Evolutionary conservation across 495 filamentous ascomycete genomes (phyloP), one percentile per base, ranked within the genome.

Genomic region (Acidomyces sp.): DNA sequence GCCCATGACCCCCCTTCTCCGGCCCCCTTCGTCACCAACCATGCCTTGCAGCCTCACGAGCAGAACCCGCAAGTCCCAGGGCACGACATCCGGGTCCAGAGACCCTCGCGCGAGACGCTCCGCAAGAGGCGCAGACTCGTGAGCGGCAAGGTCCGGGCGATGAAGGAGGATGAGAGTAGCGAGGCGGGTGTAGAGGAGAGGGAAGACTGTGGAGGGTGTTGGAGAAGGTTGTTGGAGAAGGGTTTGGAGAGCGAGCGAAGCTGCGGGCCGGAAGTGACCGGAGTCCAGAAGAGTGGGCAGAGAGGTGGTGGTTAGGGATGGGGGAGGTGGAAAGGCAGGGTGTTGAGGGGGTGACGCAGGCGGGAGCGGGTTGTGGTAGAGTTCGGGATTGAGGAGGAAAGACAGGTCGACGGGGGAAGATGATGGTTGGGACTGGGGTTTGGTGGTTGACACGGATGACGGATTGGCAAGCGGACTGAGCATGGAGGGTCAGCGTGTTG

Each of bases 51-150:
- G 67, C 2, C 87, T 67, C 17, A 93, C 79, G 2, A 74, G 76
- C 7, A 95, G 64, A 2, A 93, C 71, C 3, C 88, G 71, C 33
- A 97, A 68, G 34, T 79, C 77, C 90, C 90, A 97, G 6, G 88
- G 88, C 0, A 83, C 78, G 3, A 39, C 11, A 9, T 31, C 13
- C 5, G 37, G 11, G 6, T 39, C 35, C 9, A 29, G 23, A n/a
- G 45, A 31, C 6, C 39, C 39, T 10, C 69, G 57, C 6, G 72
- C 74, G 48, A 75, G 80, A 22, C 93, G 62, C 55, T 95, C 90
- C 46, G 83, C 80, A 9, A 96, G 67, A 0, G 73, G 72, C 52
- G 85, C 86, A 6, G 79, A 79, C 59, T 97, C 90, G 51, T 88
- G 80, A 0, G 82, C 81, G 2, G 90, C 90, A 20, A 93, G 65